Base-by-base conservation (phyloP, 345 rosid genomes). In the Euclidium syriacum region DNA sequence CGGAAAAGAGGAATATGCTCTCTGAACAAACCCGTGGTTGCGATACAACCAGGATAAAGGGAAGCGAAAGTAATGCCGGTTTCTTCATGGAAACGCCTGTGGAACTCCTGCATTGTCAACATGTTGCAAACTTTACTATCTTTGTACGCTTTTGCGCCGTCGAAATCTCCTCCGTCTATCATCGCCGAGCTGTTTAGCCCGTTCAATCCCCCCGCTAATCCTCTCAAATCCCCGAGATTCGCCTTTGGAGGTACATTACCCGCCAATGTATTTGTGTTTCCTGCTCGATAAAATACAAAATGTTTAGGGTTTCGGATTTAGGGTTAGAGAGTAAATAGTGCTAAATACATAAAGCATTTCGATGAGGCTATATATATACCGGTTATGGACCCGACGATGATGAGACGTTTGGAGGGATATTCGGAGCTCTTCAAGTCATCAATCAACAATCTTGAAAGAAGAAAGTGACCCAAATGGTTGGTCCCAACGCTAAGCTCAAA, bases 61-160 rank as follows among this genome's bases (percentile, higher is more conserved):
- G 96, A 94, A 12, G 97, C 90, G 1, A 94, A 94, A 26, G 90
- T 77, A 44, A 94, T 75, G 51, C 84, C 97, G 0, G 97, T 85
- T 11, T 90, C 92, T 73, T 94, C 92, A 10, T 90, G 95, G 79
- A 51, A 90, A 27, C 91, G 90, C 68, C 97, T 79, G 77, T 94
- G 99, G 75, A 90, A 90, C 68, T 94, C 95, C 73, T 87, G 99
- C 97, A 94, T 94, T 0, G 85, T 83, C 58, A 94, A 82, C 97
- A 94, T 90, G 68, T 94, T 94, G 79, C 97, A 94, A 38, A 94
- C 99, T 63, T 94, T 94, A 83, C 99, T 90, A 81, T 94, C 99
- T 75, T 90, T 94, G 75, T 94, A 90, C 44, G 99, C 95, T 77
- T 94, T 90, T 39, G 99, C 99, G 16, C 99, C 97, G 16, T 94